phyloP scores from a whole-genome alignment of 2,329 filamentous ascomycete genomes.

The Xylariaceae sp. region DNA sequence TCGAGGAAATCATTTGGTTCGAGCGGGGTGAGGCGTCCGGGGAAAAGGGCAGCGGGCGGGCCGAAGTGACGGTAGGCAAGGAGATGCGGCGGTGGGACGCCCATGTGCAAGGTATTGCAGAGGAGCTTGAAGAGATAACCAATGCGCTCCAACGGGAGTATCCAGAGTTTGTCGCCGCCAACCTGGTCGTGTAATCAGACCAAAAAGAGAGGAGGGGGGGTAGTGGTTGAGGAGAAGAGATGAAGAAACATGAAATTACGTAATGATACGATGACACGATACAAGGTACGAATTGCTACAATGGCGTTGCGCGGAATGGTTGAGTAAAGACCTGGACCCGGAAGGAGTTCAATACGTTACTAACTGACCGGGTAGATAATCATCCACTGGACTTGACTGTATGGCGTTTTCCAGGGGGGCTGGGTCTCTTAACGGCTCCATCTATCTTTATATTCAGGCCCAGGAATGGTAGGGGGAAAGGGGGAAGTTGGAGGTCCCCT shows the following conservation, averaged over 20 bases:
- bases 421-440: no score
- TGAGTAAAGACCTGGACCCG: neutral
- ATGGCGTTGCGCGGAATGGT: slow-evolving; percentile 4
- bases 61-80: slow-evolving; percentile 57
- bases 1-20: slow-evolving; percentile 83
- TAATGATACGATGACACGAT: slow-evolving; percentile 5
- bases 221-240: no score
- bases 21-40: slow-evolving; percentile 66
- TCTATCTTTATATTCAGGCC: no score
- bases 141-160: slow-evolving; percentile 75
- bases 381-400: no score
- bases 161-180: slow-evolving; percentile 57
- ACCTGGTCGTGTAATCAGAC: slow-evolving; percentile 38
- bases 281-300: slow-evolving; percentile 1
- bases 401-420: no score
- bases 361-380: no score
- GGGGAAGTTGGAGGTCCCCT: no score
- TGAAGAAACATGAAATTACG: neutral
- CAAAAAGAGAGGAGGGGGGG: neutral
- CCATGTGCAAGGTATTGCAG: slow-evolving; percentile 78
- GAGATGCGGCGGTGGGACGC: slow-evolving; percentile 83
- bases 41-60: slow-evolving; percentile 60
- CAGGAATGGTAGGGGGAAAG: no score
- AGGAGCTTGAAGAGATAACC: slow-evolving; percentile 84
- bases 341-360: neutral